Conservation (phyloP, 768 basidiomycete genomes). For the Podaxis mareebaensis region DNA sequence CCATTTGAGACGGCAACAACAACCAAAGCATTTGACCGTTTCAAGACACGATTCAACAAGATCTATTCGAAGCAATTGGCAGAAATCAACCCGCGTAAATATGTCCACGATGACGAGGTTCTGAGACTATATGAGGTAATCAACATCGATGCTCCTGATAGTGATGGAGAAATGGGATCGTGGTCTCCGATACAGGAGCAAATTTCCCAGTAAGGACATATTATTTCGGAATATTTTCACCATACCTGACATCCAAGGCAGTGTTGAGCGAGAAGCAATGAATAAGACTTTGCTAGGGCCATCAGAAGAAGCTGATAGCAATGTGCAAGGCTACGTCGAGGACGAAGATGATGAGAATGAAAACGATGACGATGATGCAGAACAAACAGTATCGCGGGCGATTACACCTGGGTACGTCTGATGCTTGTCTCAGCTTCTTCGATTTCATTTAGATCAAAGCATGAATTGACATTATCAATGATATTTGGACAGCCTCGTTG, state of each 20-base stretch:
- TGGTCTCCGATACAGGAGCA: constrained; percentile 9
- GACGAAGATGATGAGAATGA: neutral
- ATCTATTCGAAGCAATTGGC: constrained; percentile 43
- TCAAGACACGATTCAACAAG: constrained; percentile 46
- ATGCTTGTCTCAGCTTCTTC: neutral
- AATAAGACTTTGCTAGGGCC: neutral
- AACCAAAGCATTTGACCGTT: constrained; percentile 56
- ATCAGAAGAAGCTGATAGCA: neutral
- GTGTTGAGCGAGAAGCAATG: neutral
- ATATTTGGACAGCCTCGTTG: constrained; percentile 10
- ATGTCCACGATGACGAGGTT: constrained; percentile 37
- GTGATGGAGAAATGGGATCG: constrained; percentile 13
- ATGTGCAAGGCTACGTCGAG: neutral
- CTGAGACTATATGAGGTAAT: constrained; percentile 19
- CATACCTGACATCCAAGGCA: neutral
- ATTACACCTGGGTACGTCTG: neutral
- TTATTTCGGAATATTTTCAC: neutral
- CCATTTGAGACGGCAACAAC: constrained; percentile 56
- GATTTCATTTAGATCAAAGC: neutral
- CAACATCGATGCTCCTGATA: constrained; percentile 16
- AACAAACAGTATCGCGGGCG: neutral
- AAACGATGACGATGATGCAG: neutral
- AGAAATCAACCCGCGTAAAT: constrained; percentile 34
- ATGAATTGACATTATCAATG: constrained; percentile 8
- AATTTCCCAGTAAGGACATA: constrained; percentile 4